Evolutionary conservation across 306 rosid species (phyloP).

Genomic region (Gynostemma pentaphyllum): DNA sequence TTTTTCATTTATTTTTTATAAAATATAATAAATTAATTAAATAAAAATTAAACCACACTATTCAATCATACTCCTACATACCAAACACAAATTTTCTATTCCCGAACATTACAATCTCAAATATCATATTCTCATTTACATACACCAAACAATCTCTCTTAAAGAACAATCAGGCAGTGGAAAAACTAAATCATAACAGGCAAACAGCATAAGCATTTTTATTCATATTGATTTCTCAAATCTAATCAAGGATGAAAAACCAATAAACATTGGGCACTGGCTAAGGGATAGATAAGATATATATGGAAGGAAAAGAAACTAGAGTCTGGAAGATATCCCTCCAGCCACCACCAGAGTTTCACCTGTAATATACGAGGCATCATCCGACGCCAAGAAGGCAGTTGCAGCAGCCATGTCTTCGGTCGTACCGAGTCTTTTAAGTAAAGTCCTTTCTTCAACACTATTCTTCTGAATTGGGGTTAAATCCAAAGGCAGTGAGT

Average conservation of each 20-base stretch:
- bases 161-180: no score
- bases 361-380: constrained; percentile 87
- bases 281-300: no score
- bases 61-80: no score
- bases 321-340: constrained; percentile 80
- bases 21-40: no score
- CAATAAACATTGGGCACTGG: background rate
- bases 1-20: no score
- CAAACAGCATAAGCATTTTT: background rate
- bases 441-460: constrained; percentile 49
- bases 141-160: no score
- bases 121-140: no score
- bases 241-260: background rate
- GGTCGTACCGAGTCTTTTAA: constrained; percentile 78
- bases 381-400: constrained; percentile 86
- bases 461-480: constrained; percentile 37
- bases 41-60: no score
- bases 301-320: constrained; percentile 13
- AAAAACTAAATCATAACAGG: background rate
- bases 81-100: no score
- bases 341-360: constrained; percentile 94
- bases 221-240: background rate
- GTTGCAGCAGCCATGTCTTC: constrained; percentile 86
- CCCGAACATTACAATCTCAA: no score
- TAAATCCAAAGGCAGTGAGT: background rate